Conservation (phyloP, 495 filamentous ascomycete species). For the Schizothecium vesticola region DNA sequence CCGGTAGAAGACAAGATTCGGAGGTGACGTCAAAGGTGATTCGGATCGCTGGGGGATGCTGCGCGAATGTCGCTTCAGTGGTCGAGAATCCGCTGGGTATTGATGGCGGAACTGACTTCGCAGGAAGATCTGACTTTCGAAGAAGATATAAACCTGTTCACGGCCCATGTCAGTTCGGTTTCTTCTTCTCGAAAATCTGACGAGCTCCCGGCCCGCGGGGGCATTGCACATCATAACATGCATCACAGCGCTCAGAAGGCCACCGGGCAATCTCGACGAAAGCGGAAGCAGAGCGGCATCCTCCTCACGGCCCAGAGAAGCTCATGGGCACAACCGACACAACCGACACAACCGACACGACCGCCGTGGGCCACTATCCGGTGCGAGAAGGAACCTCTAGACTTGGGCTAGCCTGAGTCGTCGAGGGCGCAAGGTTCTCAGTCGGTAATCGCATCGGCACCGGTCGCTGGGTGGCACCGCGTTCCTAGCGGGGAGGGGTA, state of each 20-base stretch:
- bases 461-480: no score
- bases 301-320: background rate
- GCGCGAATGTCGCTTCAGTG: slow-evolving; percentile 1
- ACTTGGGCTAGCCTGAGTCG: background rate
- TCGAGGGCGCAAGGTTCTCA: background rate
- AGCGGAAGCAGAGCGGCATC: background rate
- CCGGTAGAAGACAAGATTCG: slow-evolving; percentile 9
- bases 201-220: background rate
- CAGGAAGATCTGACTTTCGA: background rate
- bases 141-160: slow-evolving; percentile 2
- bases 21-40: slow-evolving; percentile 4
- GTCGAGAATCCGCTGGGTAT: background rate
- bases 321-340: background rate
- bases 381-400: background rate
- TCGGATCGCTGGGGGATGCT: slow-evolving; percentile 3
- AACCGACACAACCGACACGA: background rate
- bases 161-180: background rate
- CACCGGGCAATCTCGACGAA: background rate
- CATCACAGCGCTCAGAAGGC: background rate
- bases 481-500: background rate
- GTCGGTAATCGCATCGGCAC: background rate
- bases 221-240: background rate
- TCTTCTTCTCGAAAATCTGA: background rate
- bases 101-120: slow-evolving; percentile 11
- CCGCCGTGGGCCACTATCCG: background rate